Evolutionary conservation across 2,329 filamentous ascomycete genomes (phyloP), one percentile per base, ranked within the genome.

Genomic region (Epichloe typhina): DNA sequence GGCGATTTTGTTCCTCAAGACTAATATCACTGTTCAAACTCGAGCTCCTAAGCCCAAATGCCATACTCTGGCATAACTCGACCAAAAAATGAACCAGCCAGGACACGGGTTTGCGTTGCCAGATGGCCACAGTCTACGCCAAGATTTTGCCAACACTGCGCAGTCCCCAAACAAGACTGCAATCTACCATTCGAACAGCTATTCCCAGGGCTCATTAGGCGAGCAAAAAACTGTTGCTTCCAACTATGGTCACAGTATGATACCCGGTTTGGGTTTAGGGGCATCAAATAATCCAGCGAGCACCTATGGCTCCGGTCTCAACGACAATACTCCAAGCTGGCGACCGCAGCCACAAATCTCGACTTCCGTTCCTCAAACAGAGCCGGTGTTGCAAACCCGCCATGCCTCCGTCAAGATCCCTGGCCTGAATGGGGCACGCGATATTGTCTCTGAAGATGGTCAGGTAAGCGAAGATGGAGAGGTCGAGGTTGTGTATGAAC

Each of bases 401-500:
- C 43, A 51, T 3, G 15, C 40, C 1, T 21, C 46, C 13, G 44
- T 50, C 26, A 48, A 53, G n/a, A 45, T 50, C 17, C 53, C 38
- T 26, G 52, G 50, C 26, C 50, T 49, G 33, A 36, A 33, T 6
- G 43, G 37, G 6, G 31, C n/a, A 5, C 48, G 36, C 9, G 54
- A 55, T 33, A 55, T 56, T 6, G 59, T 60, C 38, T 57, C 60
- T 45, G 86, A 93, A 60, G 87, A 94, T 59, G 86, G 85, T 15
- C 88, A 94, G 63, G 64, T 93, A 33, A 86, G 80, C 55, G 87
- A 91, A 58, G 77, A 74, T 17, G 50, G 49, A 40, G 81, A 84
- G 57, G 72, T 76, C 46, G 76, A 80, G 47, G 75, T 80, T 57
- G 58, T 75, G 2, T 80, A 80, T 54, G 74, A 78, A 46, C 71